Base-by-base conservation (phyloP, 495 filamentous ascomycete species). In the Parmelia sp. region DNA sequence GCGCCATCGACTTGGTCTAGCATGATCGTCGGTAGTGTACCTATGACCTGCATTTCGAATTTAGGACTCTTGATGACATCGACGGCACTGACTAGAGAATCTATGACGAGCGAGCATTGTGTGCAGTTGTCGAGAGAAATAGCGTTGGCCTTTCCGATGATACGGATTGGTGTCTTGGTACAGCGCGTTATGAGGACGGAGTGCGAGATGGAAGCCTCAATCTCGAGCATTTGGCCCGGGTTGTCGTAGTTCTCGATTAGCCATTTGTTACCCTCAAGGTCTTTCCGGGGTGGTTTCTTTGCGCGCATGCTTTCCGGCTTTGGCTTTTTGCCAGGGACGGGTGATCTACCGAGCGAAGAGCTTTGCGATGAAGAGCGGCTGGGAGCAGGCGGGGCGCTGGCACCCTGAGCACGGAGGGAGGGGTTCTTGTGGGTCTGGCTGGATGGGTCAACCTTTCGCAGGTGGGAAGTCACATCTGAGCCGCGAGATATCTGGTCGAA, bases 401-500 rank as follows among this genome's bases (percentile, higher is more conserved):
- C 83, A 12, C 87, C 88, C 59, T 82, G 79, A 17, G 88, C 84
- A 44, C 94, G 87, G 31, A 99, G 80, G 27, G 84, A 83, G n/a
- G 95, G 94, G 77, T 99, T 99, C 79, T 97, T 97, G 79, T 99
- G 94, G 56, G 94, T 97, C 92, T 96, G 96, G 71, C 96, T 77
- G 27, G 87, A 91, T 70, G 86, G 90, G 76, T 96, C 91, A 35
- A 99, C 94, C 78, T 96, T 99, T 61, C 88, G 85, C 21, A 99
- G 82, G 44, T 90, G 86, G 61, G 88, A 84, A 19, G 94, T 99
- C 66, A 99, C 89, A 29, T 80, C 76, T 65, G 90, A 86, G 60
- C 94, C 94, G 69, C 89, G 86, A 74, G 96, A 97, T 65, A 99
- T 81, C 65, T 96, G 86, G 61, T 84, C 86, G 73, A 99, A 97